These are phyloP conservation scores for Pseudocercospora macadamiae DNA, from an alignment of 2,329 filamentous ascomycete species.

Conservation along the genomic window DNA sequence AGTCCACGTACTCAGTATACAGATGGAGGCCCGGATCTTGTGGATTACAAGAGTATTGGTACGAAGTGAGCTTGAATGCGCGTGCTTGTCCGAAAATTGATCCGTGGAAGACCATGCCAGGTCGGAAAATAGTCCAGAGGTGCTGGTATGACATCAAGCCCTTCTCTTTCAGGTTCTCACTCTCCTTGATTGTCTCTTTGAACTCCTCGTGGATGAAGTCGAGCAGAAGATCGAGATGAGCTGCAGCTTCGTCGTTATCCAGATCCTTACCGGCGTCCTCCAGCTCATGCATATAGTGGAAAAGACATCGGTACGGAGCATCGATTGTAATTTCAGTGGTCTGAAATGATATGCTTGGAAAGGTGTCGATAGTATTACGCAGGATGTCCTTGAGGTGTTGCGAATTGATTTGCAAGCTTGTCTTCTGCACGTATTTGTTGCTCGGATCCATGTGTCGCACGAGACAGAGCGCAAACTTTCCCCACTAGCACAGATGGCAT, in stretches of 20 bases:
- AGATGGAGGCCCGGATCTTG: constrained; percentile 32
- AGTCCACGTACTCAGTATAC: constrained; percentile 37
- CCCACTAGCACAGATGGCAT: constrained; percentile 31
- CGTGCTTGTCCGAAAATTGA: constrained; percentile 36
- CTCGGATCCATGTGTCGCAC: constrained; percentile 22
- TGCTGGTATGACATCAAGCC: constrained; percentile 41
- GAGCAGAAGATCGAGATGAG: constrained; percentile 39
- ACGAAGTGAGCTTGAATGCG: constrained; percentile 35
- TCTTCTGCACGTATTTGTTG: constrained; percentile 27
- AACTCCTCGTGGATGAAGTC: constrained; percentile 34
- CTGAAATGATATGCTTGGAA: constrained; percentile 35
- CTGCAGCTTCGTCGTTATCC: constrained; percentile 34
- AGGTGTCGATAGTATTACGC: constrained; percentile 29
- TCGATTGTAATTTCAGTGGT: constrained; percentile 36
- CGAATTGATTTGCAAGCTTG: constrained; percentile 34
- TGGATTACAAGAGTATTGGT: constrained; percentile 31
- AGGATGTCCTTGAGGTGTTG: constrained; percentile 37
- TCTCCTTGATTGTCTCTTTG: constrained; percentile 37
- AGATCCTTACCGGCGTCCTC: constrained; percentile 25
- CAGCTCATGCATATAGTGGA: constrained; percentile 35
- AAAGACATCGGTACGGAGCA: constrained; percentile 34
- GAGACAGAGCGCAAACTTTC: constrained; percentile 29
- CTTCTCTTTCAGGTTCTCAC: constrained; percentile 32
- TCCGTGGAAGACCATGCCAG: constrained; percentile 34
- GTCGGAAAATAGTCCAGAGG: constrained; percentile 51